Base-by-base conservation (phyloP, 176 grass and related monocot genomes). In the Echinochloa phyllopogon region DNA sequence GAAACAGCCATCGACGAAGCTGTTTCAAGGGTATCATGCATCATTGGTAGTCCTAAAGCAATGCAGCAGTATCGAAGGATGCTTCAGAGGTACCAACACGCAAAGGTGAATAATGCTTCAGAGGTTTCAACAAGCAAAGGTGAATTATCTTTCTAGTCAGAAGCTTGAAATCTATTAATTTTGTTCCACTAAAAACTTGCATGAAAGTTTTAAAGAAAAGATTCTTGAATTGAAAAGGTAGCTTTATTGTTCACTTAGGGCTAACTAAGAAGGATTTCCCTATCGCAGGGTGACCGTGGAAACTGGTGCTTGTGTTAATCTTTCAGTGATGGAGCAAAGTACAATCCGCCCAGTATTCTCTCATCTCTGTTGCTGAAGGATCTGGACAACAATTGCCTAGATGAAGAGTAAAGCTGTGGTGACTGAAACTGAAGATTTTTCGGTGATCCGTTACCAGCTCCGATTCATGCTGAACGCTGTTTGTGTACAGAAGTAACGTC, bases 51-150 rank as follows among this genome's bases (percentile, higher is more conserved):
- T 56, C 88, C 90, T 65, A 15, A 86, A 66, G 90, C 94, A 56
- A 92, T 82, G 78, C 81, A 89, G 65, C 91, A 99, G 40, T 99
- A 99, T 75, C 66, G 88, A 72, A 83, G 88, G 74, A 96, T 92
- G 97, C 90, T 94, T 12, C 79, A 84, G 44, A 90, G 77, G 77
- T 94, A 92, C 81, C 86, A 91, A 45, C 62, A 89, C 37, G 82
- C 65, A 43, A 89, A 94, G 89, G 91, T 96, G 84, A 85, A 43
- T 25, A 57, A 95, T 91, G 91, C 87, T 93, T 14, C 82, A 82
- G 56, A 89, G 69, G 74, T 91, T 90, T 71, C 85, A 87, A 45
- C 69, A 88, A 37, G 80, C 47, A 38, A 88, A 98, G 93, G 92
- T 98, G 85, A 84, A 27, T 20, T 49, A 40, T 21, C 52, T 6